Conservation (phyloP, 257 asterid genomes). For the Jacaranda copaia region DNA sequence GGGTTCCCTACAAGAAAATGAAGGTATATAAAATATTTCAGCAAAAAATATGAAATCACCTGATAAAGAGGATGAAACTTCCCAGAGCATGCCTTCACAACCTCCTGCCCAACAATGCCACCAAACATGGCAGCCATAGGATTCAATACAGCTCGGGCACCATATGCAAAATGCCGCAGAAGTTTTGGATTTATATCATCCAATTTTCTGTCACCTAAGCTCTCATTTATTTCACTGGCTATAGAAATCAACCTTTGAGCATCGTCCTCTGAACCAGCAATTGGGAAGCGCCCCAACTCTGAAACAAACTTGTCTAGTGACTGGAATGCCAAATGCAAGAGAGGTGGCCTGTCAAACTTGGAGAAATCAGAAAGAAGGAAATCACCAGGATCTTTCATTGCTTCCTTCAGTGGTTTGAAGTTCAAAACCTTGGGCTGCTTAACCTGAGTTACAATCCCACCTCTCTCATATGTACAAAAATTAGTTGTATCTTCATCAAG, state of each 20-base stretch:
- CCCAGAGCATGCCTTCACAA: conserved; percentile 96
- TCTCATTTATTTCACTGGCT: conserved; percentile 63
- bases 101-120: conserved; percentile 97
- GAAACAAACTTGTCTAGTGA: conserved; percentile 77
- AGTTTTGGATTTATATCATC: conserved; percentile 77
- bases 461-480: conserved; percentile 76
- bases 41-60: conserved; percentile 48
- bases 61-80: conserved; percentile 93
- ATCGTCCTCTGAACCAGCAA: conserved; percentile 93
- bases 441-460: conserved; percentile 90
- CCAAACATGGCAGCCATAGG: conserved; percentile 99
- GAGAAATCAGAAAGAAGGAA: conserved; percentile 91
- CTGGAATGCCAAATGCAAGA: conserved; percentile 89
- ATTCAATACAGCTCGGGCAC: conserved; percentile 88
- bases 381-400: conserved; percentile 83
- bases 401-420: conserved; percentile 80
- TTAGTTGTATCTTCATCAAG: conserved; percentile 89
- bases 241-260: conserved; percentile 78
- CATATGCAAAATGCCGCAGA: conserved; percentile 76
- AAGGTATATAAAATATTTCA: neutral
- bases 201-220: conserved; percentile 67
- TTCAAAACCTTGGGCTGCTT: conserved; percentile 88
- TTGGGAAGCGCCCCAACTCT: conserved; percentile 70
- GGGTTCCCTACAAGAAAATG: neutral
- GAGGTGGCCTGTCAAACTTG: conserved; percentile 89